Conservation (phyloP, 352 stramenopile species). For the Globisporangium cederbergense region DNA sequence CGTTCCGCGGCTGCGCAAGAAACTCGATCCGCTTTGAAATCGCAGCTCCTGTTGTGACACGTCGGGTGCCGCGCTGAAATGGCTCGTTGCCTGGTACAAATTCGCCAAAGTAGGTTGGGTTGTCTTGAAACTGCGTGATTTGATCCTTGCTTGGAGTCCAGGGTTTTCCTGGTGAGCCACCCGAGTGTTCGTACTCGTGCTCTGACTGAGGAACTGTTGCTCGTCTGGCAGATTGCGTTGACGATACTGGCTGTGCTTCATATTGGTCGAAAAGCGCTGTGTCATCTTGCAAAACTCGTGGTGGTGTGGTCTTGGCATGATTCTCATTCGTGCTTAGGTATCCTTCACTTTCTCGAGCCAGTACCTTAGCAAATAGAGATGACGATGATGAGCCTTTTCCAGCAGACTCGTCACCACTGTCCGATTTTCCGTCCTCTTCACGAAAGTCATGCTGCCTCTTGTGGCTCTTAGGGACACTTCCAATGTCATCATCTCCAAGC, state of each 20-base stretch:
- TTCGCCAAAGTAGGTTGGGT: neutral
- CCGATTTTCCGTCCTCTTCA: neutral
- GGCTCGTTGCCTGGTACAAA: neutral
- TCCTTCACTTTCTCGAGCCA: neutral
- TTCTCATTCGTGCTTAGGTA: neutral
- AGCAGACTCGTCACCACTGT: neutral
- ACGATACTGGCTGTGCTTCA: too few relatives aligned
- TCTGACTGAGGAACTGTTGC: constrained; percentile 1
- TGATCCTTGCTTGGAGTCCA: neutral
- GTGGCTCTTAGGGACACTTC: neutral
- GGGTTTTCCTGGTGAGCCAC: neutral
- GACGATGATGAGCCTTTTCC: neutral
- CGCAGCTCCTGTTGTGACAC: neutral
- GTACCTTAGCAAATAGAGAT: neutral
- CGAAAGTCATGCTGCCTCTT: neutral
- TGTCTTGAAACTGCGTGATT: neutral
- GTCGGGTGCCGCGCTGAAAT: neutral
- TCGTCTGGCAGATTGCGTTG: neutral
- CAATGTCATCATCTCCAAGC: neutral
- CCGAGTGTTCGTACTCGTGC: neutral
- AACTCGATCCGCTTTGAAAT: constrained; percentile 32
- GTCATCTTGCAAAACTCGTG: constrained; percentile 1
- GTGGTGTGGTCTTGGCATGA: neutral
- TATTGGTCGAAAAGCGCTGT: neutral
- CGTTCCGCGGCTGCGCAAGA: constrained; percentile 51